A percentile compares a stretch with the other conserved stretches of the same genome.
Evolutionary conservation across 805 yeast genomes (phyloP).

Genomic region (Zygoascus bituminiphila): DNA sequence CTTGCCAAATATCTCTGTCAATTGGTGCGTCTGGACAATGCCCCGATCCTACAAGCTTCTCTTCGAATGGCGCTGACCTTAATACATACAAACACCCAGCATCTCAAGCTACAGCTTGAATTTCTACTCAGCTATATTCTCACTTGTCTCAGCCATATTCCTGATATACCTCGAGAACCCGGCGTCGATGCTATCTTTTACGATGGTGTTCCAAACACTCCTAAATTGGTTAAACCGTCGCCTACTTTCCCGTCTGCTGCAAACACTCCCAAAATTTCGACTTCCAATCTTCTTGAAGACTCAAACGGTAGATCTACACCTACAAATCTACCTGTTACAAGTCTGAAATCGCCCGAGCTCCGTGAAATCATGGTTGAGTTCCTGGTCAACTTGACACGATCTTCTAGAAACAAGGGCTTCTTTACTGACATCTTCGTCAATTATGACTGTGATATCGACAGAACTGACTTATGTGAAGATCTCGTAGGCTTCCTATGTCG

Average conservation of each 20-base stretch:
- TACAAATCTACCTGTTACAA: constrained; percentile 9
- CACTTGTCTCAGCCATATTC: constrained; percentile 29
- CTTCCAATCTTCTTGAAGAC: neutral
- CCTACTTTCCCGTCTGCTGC: constrained; percentile 14
- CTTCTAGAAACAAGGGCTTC: constrained; percentile 45
- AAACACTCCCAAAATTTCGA: constrained; percentile 14
- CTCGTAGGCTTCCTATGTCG: constrained; percentile 65
- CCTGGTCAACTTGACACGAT: constrained; percentile 50
- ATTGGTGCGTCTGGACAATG: constrained; percentile 66
- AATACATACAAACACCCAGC: constrained; percentile 53
- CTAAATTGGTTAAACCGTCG: constrained; percentile 49
- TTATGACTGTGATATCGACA: constrained; percentile 86
- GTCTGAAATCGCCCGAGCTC: constrained; percentile 26
- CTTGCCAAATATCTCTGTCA: constrained; percentile 81
- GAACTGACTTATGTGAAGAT: constrained; percentile 64
- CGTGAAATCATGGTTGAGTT: constrained; percentile 83
- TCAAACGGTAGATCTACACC: constrained; percentile 9
- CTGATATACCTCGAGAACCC: constrained; percentile 31
- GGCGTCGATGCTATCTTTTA: constrained; percentile 32
- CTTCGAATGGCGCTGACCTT: constrained; percentile 69
- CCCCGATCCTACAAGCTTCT: constrained; percentile 64
- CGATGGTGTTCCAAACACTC: constrained; percentile 32
- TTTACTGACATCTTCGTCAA: constrained; percentile 70
- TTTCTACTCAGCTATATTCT: constrained; percentile 33
- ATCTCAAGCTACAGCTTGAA: constrained; percentile 75